Evolutionary conservation across 345 rosid species (phyloP), one percentile per base, ranked within the genome.

Genomic region (Rhizophora mangle): DNA sequence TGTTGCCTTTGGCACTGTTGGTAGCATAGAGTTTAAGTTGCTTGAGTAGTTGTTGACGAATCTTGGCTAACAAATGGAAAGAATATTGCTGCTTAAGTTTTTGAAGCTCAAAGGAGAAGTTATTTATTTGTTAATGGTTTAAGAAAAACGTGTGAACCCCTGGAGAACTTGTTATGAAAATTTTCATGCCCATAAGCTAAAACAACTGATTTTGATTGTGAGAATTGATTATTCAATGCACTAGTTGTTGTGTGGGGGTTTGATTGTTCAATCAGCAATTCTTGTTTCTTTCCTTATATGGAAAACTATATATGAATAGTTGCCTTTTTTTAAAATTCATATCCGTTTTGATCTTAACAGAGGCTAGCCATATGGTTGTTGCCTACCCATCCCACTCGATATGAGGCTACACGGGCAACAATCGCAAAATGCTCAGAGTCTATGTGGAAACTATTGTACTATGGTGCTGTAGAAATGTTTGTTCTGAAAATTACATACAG

Each of bases 371-470:
- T 81, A 53, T 80, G 91, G 92, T 85, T 92, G 67, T 69, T 82
- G 81, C 58, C 52, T 20, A 72, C 65, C 4, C 84, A 83, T 63
- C 76, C 78, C 63, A 67, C 63, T 52, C 81, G 85, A 0, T 68
- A 85, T 52, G 88, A 88, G 63, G 78, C 81, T 32, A 82, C 79
- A 46, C 62, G 36, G 0, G 87, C 85, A 0, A 89, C 88, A 63
- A 74, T 90, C 68, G 78, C 68, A 16, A 96, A 96, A 79, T 85
- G 92, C 79, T 84, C 89, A 8, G 99, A 92, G 61, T 96, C 99
- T 19, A 60, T 96, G 86, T 96, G 99, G 98, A 96, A 90, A 72
- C 68, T 96, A 26, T 69, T 84, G 66, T 92, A 87, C 77, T 96
- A 85, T 69, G 93, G 86, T 57, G 67, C 73, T 58, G 85, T 88